phyloP scores from a whole-genome alignment of 306 rosid genomes.

The Crotalaria pallida region DNA sequence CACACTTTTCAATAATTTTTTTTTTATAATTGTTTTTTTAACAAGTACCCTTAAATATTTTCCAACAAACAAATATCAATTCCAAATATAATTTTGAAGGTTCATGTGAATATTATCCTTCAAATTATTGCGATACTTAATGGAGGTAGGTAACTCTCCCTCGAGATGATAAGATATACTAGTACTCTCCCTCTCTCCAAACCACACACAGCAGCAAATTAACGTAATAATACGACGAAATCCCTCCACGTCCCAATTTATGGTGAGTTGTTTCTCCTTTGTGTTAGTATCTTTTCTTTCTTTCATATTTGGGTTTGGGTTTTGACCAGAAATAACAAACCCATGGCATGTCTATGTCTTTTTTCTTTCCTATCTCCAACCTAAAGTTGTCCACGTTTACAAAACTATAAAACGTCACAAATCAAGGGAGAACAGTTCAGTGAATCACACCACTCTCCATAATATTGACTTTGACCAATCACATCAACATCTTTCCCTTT shows the following conservation, averaged over 20 bases:
- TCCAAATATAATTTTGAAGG: too few species aligned
- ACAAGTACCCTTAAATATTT: too few species aligned
- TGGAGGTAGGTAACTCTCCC: background rate
- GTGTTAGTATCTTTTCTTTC: background rate
- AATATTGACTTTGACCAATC: constrained; percentile 34
- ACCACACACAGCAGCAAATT: background rate
- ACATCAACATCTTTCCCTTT: constrained; percentile 25
- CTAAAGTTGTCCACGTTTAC: constrained; percentile 47
- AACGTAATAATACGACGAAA: background rate
- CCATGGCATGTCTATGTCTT: background rate
- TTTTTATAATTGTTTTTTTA: too few species aligned
- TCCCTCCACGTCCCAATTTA: background rate
- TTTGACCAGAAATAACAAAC: background rate
- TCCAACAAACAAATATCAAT: too few species aligned
- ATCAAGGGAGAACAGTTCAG: constrained; percentile 29
- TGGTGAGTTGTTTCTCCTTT: background rate
- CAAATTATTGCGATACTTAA: background rate
- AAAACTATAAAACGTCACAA: constrained; percentile 20
- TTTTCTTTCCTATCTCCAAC: constrained; percentile 3
- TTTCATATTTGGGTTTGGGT: constrained; percentile 16
- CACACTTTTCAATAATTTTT: too few species aligned
- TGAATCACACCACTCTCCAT: constrained; percentile 12
- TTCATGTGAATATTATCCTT: too few species aligned
- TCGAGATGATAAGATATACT: too few species aligned
- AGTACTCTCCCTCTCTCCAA: background rate